A percentile compares a stretch with the other conserved stretches of the same genome.
These are phyloP conservation scores for Pulicaria dysenterica DNA, from an alignment of 129 eudicot genomes.

Conservation along the genomic window DNA sequence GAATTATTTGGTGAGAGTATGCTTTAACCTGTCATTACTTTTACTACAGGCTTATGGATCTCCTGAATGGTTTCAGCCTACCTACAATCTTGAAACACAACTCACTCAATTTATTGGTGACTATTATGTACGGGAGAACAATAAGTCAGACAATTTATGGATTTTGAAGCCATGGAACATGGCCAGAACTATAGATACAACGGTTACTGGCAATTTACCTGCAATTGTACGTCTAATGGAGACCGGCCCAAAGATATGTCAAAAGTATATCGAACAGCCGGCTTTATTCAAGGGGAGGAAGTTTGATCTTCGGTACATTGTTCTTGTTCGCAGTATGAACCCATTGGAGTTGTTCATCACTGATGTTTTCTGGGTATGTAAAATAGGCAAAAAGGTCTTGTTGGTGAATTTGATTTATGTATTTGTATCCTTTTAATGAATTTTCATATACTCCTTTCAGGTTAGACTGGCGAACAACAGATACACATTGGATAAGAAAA, in stretches of 20 bases:
- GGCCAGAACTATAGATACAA: constrained; percentile 98
- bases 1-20: background rate
- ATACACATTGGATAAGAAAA: constrained; percentile 75
- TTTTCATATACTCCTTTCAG: constrained; percentile 44
- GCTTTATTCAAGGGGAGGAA: constrained; percentile 82
- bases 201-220: constrained; percentile 79
- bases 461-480: constrained; percentile 91
- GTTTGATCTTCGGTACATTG: constrained; percentile 92
- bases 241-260: constrained; percentile 98
- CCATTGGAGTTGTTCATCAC: constrained; percentile 83
- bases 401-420: background rate
- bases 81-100: constrained; percentile 90
- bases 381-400: background rate
- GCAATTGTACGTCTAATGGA: constrained; percentile 95
- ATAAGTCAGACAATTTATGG: constrained; percentile 76
- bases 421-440: background rate
- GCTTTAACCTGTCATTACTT: constrained; percentile 15
- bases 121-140: constrained; percentile 65
- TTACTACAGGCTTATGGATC: constrained; percentile 79
- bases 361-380: constrained; percentile 81
- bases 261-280: constrained; percentile 92
- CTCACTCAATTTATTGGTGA: constrained; percentile 82
- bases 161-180: constrained; percentile 98
- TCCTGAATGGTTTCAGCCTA: constrained; percentile 85
- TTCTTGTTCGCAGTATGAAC: constrained; percentile 75